Conservation (phyloP, 2,329 filamentous ascomycete genomes). For the Apiospora marii region DNA sequence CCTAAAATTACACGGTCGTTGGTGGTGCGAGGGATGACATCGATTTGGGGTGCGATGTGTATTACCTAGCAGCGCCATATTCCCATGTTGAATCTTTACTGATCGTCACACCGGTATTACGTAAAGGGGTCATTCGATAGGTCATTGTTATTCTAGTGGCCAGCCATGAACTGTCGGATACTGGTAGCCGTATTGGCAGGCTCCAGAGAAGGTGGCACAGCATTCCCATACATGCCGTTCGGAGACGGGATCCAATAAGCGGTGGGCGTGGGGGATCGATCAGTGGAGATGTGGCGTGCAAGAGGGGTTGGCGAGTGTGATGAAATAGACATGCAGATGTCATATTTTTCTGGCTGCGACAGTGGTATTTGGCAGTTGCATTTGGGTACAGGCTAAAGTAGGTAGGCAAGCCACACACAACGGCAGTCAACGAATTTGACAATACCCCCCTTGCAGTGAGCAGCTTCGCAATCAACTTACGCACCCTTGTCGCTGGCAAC, state of each 20-base stretch:
- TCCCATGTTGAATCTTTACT: neutral
- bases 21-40: neutral
- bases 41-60: neutral
- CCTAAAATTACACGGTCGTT: neutral
- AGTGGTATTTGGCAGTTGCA: neutral
- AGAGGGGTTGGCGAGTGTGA: neutral
- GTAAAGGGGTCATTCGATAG: neutral
- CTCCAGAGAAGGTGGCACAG: neutral
- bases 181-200: neutral
- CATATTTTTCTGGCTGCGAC: neutral
- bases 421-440: neutral
- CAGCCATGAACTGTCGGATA: neutral
- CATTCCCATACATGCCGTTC: neutral
- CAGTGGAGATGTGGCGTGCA: neutral
- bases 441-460: neutral
- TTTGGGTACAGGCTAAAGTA: neutral
- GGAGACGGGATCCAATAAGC: neutral
- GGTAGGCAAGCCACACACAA: neutral
- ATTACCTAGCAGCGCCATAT: neutral
- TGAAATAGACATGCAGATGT: too few relatives aligned
- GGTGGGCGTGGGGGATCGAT: neutral
- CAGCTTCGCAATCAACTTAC: neutral
- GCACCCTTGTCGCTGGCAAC: neutral
- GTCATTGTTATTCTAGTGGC: neutral
- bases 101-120: neutral